These are phyloP conservation scores for Podospora appendiculata DNA, from an alignment of 495 filamentous ascomycete genomes.

Conservation along the genomic window DNA sequence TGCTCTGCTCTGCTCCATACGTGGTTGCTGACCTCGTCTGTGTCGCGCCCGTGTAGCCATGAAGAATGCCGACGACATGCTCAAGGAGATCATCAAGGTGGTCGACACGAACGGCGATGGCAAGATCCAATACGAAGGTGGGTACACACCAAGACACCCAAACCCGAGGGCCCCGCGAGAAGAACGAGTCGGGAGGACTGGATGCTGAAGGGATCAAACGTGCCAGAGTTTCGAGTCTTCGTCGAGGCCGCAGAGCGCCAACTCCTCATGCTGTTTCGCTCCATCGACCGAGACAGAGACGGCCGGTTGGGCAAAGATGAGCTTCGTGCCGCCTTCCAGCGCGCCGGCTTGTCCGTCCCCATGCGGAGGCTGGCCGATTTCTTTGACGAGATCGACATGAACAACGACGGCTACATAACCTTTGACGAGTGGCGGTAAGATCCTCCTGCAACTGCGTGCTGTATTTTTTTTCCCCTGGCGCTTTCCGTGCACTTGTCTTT, in stretches of 20 bases:
- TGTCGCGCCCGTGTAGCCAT: slow-evolving; percentile 50
- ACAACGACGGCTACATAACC: slow-evolving; percentile 79
- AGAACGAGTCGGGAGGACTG: no score
- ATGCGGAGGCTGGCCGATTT: slow-evolving; percentile 72
- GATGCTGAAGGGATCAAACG: slow-evolving; percentile 3
- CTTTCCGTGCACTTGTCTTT: not conserved
- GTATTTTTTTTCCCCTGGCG: not conserved
- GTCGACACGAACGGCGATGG: slow-evolving; percentile 86
- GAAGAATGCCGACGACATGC: slow-evolving; percentile 86
- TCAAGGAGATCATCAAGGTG: slow-evolving; percentile 65
- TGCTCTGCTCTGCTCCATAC: not conserved
- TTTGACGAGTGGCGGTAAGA: slow-evolving; percentile 96
- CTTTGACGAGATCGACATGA: slow-evolving; percentile 81
- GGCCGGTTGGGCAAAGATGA: slow-evolving; percentile 85
- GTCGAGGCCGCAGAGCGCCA: slow-evolving; percentile 80
- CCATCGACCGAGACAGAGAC: slow-evolving; percentile 79
- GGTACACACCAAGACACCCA: slow-evolving; percentile 2
- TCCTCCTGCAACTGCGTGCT: slow-evolving; percentile 1
- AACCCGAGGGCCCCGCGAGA: no score
- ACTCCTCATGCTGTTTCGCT: slow-evolving; percentile 71
- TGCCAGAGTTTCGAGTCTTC: slow-evolving; percentile 77
- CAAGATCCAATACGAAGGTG: slow-evolving; percentile 82
- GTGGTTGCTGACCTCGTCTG: slow-evolving; percentile 14
- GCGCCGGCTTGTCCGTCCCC: slow-evolving; percentile 72
- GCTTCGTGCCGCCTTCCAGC: slow-evolving; percentile 66